phyloP scores from a whole-genome alignment of 2,329 filamentous ascomycete species.

The Hypoxylon sp. region DNA sequence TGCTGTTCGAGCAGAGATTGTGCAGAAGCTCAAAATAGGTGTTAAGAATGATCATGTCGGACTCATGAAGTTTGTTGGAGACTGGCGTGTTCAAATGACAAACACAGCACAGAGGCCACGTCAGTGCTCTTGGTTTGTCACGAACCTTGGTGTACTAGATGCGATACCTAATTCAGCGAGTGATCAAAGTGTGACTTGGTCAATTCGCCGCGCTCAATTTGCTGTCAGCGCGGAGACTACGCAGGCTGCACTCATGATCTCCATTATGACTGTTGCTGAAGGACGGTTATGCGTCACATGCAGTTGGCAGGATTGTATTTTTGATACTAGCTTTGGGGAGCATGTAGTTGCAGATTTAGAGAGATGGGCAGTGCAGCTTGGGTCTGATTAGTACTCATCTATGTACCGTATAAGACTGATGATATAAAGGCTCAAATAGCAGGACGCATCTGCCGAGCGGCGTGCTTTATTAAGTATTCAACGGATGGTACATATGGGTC shows the following conservation, averaged over 20 bases:
- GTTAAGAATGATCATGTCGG: conserved; percentile 55
- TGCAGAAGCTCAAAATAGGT: conserved; percentile 48
- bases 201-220: conserved; percentile 42
- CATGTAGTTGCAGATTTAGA: conserved; percentile 44
- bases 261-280: conserved; percentile 41
- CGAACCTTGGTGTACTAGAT: conserved; percentile 57
- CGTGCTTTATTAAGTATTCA: too few species aligned
- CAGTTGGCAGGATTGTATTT: conserved; percentile 49
- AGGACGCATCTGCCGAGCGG: too few species aligned
- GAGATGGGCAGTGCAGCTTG: conserved; percentile 37
- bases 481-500: too few species aligned
- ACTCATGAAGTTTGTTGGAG: conserved; percentile 54
- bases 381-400: too few species aligned
- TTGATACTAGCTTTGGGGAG: conserved; percentile 43
- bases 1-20: conserved; percentile 52
- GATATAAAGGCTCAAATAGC: too few species aligned
- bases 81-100: conserved; percentile 55
- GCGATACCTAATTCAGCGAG: conserved; percentile 30
- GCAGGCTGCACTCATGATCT: conserved; percentile 42
- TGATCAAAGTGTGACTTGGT: conserved; percentile 32
- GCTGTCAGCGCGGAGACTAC: conserved; percentile 44
- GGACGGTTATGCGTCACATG: conserved; percentile 42
- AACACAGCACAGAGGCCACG: conserved; percentile 51
- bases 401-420: too few species aligned
- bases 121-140: conserved; percentile 55